Conservation (phyloP, 345 rosid species). For the Gossypium australe region DNA sequence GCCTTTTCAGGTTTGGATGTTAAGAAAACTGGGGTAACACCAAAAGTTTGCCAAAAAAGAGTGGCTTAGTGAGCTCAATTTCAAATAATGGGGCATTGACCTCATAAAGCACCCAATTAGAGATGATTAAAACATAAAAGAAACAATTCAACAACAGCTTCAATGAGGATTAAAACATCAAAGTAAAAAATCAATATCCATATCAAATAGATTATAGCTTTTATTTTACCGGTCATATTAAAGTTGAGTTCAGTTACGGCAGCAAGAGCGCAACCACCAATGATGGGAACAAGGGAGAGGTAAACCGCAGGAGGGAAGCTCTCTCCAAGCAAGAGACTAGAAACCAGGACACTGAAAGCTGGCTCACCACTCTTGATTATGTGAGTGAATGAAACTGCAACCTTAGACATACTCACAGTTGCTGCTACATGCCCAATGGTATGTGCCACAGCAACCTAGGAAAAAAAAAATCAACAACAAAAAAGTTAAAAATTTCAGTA, state of each 20-base stretch:
- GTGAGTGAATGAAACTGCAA: conserved; percentile 99
- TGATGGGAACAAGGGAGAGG: conserved; percentile 81
- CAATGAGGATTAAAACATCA: not conserved
- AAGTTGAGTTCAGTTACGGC: conserved; percentile 98
- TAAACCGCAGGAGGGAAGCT: conserved; percentile 76
- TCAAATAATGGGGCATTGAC: not conserved
- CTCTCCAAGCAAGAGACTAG: conserved; percentile 86
- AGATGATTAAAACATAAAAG: not conserved
- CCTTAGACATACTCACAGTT: conserved; percentile 99
- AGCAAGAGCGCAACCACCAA: conserved; percentile 98
- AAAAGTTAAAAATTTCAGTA: conserved; percentile 9
- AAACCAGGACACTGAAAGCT: conserved; percentile 92
- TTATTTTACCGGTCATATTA: conserved; percentile 75
- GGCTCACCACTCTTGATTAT: conserved; percentile 99
- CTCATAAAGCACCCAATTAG: not conserved
- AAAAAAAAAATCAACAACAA: not conserved
- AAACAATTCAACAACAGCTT: not conserved
- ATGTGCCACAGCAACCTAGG: conserved; percentile 96
- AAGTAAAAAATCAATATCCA: not conserved
- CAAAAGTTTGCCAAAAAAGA: not conserved
- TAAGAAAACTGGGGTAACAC: not conserved
- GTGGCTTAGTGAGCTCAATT: not conserved
- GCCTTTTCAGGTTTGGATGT: not conserved
- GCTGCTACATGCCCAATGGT: conserved; percentile 99
- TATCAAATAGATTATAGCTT: not conserved